A percentile compares a stretch with the other conserved stretches of the same genome.
These are phyloP conservation scores for Xanthoconium stramineum DNA, from an alignment of 768 basidiomycete species.

Conservation along the genomic window DNA sequence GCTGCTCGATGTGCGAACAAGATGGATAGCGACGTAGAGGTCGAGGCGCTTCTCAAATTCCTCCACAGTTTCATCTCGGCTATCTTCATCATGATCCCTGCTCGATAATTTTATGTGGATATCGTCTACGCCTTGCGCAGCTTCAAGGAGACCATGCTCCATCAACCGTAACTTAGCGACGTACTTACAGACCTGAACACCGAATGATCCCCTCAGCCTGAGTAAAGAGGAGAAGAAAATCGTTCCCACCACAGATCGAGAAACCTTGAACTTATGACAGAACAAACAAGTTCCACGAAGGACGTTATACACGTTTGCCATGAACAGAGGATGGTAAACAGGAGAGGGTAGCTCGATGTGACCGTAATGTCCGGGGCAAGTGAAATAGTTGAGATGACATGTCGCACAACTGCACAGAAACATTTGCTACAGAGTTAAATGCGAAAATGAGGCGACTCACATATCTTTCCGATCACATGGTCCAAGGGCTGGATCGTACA, in stretches of 20 bases:
- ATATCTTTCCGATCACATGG: conserved; percentile 87
- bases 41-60: conserved; percentile 63
- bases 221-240: conserved; percentile 11
- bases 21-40: conserved; percentile 57
- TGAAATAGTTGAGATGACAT: conserved; percentile 88
- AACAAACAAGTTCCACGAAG: conserved; percentile 88
- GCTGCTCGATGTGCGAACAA: conserved; percentile 43
- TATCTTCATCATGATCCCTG: conserved; percentile 37
- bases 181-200: conserved; percentile 70
- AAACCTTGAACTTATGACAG: conserved; percentile 89
- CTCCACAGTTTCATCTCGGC: conserved; percentile 53
- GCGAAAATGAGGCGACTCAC: conserved; percentile 47
- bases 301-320: conserved; percentile 84
- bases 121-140: conserved; percentile 73
- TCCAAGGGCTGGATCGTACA: conserved; percentile 95
- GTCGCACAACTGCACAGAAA: conserved; percentile 72
- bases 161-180: conserved; percentile 82
- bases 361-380: conserved; percentile 97
- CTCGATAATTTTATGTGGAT: conserved; percentile 43
- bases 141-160: conserved; percentile 84
- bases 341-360: conserved; percentile 96
- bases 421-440: conserved; percentile 3
- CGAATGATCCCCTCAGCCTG: conserved; percentile 9
- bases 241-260: conserved; percentile 60
- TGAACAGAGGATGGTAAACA: conserved; percentile 95